Base-by-base conservation (phyloP, 1,284 basidiomycete species). In the Somion occarium region DNA sequence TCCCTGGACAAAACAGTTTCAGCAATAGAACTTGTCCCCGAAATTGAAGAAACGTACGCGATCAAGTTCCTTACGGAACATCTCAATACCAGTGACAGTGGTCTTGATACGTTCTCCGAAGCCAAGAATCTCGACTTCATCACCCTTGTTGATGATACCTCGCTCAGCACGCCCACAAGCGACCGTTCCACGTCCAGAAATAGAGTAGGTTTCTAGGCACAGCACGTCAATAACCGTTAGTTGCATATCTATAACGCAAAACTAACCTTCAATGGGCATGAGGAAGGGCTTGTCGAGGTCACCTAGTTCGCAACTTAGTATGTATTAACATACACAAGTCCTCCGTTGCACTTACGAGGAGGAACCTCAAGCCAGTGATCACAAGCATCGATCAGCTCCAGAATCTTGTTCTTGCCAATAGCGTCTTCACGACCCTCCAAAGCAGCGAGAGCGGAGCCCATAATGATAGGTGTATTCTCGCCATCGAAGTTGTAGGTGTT, bases 41-140 rank as follows among this genome's bases (percentile, higher is more conserved):
- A n/a, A n/a, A n/a, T n/a, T n/a, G n/a, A n/a, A n/a, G n/a, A n/a
- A n/a, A 61, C 77, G 48, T 69, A 85, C 86, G 55, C 94, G 85
- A 51, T 99, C 97, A 56, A 99, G 83, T 75, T 99, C 97, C 79
- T 98, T 98, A 81, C 98, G 95, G 87, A 99, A 99, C 92, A 98
- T 98, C 73, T 99, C 96, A 65, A 98, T 94, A 61, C 95, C 95
- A 61, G 95, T 99, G 53, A 99, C 75, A 27, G 89, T 96, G 12
- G 96, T 97, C 82, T 97, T 98, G 71, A 93, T 73, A 54, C 76
- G 76, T 51, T 76, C 72, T 53, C 95, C 96, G 54, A 93, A 77
- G 61, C 97, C 97, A 60, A 99, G 70, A 57, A 99, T 82, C 75
- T 99, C 96, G 44, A 99, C 82, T 72, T 99, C 97, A 61, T 83